Percentiles rank a stretch among this genome's conserved stretches.
Evolutionary conservation across 2,329 filamentous ascomycete genomes (phyloP).

Genomic region (Penicillium frequentans): DNA sequence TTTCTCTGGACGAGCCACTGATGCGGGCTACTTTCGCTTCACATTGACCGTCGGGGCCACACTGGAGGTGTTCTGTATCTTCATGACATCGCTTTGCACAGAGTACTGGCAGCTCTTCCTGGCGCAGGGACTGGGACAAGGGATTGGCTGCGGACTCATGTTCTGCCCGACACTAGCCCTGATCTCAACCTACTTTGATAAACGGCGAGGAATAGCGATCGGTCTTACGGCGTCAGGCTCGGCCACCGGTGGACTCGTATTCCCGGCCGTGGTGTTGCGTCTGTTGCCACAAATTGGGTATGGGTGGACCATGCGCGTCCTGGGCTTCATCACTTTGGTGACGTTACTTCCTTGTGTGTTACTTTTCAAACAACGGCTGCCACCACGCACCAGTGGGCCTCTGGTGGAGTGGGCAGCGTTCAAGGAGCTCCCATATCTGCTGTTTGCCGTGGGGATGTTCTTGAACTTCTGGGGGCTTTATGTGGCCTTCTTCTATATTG

Average conservation of each 20-base stretch:
- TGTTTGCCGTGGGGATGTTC: slow-evolving; percentile 45
- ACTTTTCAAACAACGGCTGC: slow-evolving; percentile 51
- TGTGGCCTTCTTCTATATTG: slow-evolving; percentile 53
- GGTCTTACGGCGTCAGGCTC: slow-evolving; percentile 61
- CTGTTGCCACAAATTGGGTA: slow-evolving; percentile 63
- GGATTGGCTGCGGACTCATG: slow-evolving; percentile 56
- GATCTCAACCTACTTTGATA: slow-evolving; percentile 61
- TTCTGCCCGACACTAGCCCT: slow-evolving; percentile 57
- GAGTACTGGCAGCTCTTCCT: slow-evolving; percentile 53
- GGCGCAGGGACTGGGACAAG: slow-evolving; percentile 58
- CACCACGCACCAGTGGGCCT: slow-evolving; percentile 51
- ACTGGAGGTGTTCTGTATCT: slow-evolving; percentile 49
- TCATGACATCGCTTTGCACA: slow-evolving; percentile 51
- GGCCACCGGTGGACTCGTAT: slow-evolving; percentile 63
- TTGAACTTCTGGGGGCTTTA: slow-evolving; percentile 55
- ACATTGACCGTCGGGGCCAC: slow-evolving; percentile 45
- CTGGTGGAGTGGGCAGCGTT: slow-evolving; percentile 55
- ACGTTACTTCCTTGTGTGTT: slow-evolving; percentile 43
- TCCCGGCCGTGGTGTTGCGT: slow-evolving; percentile 58
- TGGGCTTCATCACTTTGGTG: slow-evolving; percentile 60
- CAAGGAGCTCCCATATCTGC: slow-evolving; percentile 49
- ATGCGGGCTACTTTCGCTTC: slow-evolving; percentile 53
- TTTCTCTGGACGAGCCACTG: slow-evolving; percentile 52
- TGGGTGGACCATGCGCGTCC: slow-evolving; percentile 62
- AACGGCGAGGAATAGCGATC: slow-evolving; percentile 60